These are phyloP conservation scores for Grosmannia serpens DNA, from an alignment of 2,329 filamentous ascomycete genomes.

Conservation along the genomic window DNA sequence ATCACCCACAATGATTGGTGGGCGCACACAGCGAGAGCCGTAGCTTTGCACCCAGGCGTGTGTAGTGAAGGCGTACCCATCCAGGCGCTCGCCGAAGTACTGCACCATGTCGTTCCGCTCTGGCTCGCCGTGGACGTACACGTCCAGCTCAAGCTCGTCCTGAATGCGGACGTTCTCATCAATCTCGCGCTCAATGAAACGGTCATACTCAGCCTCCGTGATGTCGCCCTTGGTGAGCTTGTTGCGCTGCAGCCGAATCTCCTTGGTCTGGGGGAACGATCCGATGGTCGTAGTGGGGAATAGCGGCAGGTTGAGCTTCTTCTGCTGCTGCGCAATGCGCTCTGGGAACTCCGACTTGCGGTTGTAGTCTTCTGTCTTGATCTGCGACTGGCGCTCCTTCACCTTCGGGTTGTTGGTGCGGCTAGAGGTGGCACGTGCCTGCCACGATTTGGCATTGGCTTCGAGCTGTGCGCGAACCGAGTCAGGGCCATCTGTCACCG, in stretches of 20 bases:
- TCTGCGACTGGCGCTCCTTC: constrained; percentile 88
- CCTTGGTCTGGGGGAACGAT: constrained; percentile 98
- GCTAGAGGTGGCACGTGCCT: constrained; percentile 81
- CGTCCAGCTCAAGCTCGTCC: constrained; percentile 94
- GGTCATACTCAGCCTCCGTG: constrained; percentile 82
- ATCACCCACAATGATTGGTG: constrained; percentile 96
- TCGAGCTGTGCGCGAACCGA: constrained; percentile 80
- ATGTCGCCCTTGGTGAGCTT: constrained; percentile 99
- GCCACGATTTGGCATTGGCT: constrained; percentile 90
- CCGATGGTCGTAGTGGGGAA: constrained; percentile 99
- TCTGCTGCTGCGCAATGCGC: constrained; percentile 81
- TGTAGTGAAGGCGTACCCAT: constrained; percentile 97
- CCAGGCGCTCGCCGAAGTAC: constrained; percentile 96
- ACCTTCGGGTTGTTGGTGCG: constrained; percentile 96
- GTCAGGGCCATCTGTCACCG: constrained; percentile 83
- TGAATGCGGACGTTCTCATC: constrained; percentile 90
- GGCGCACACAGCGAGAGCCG: constrained; percentile 94
- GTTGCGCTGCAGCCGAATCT: constrained; percentile 93
- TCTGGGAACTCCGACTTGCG: constrained; percentile 80
- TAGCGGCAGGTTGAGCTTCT: constrained; percentile 82
- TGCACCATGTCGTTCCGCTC: constrained; percentile 99
- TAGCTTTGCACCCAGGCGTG: constrained; percentile 97
- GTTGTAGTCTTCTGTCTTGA: constrained; percentile 77
- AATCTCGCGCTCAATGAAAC: constrained; percentile 99
- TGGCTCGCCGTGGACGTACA: constrained; percentile 96